Conservation (phyloP, 1,139 yeast genomes). For the Taphrina populina region DNA sequence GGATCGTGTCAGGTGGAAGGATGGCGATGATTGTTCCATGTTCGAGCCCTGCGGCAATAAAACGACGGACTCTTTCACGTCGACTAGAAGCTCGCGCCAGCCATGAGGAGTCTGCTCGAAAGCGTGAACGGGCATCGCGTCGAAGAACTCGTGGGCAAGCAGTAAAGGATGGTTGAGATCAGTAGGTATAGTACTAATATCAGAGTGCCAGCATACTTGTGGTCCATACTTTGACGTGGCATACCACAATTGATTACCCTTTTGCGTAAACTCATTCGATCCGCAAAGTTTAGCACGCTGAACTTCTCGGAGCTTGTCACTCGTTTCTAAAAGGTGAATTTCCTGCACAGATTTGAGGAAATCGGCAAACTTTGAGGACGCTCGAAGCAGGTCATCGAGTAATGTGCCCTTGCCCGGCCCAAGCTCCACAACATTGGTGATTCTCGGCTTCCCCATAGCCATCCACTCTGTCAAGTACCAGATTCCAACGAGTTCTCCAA, state of each 20-base stretch:
- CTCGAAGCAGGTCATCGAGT: constrained; percentile 61
- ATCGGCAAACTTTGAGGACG: constrained; percentile 43
- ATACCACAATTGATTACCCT: constrained; percentile 46
- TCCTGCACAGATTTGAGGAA: constrained; percentile 45
- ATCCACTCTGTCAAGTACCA: constrained; percentile 63
- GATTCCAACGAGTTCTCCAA: constrained; percentile 81
- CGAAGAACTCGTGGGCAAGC: constrained; percentile 83
- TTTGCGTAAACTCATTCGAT: constrained; percentile 40
- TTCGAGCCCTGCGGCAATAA: constrained; percentile 30
- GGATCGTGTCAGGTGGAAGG: constrained; percentile 60
- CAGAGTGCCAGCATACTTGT: constrained; percentile 65
- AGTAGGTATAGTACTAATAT: constrained; percentile 56
- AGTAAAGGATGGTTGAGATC: constrained; percentile 55
- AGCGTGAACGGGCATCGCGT: constrained; percentile 76
- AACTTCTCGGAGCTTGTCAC: constrained; percentile 59
- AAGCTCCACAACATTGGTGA: constrained; percentile 67
- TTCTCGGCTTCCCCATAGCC: constrained; percentile 54
- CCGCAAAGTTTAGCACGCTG: constrained; percentile 59
- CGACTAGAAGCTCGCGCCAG: constrained; percentile 80
- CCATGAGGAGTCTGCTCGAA: constrained; percentile 61
- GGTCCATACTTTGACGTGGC: constrained; percentile 58
- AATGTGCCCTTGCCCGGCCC: constrained; percentile 88
- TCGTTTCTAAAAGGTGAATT: constrained; percentile 68
- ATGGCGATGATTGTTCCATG: constrained; percentile 42
- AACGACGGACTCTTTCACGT: constrained; percentile 43